Evolutionary conservation across 257 asterid genomes (phyloP).

Genomic region (Cordia subcordata): DNA sequence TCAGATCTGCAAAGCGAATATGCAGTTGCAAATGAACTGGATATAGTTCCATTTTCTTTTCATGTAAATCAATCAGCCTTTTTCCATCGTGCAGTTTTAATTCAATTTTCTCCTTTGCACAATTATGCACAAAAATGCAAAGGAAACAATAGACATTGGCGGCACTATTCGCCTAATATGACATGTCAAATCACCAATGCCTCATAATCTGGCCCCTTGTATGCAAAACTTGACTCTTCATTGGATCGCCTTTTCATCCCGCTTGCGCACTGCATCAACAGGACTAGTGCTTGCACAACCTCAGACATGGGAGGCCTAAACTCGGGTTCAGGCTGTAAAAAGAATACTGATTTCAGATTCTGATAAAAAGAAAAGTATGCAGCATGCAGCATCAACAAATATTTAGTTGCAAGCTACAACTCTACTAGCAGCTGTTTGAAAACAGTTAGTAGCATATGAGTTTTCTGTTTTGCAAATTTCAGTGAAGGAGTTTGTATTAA

Average conservation of each 20-base stretch:
- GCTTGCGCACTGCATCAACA: constrained; percentile 87
- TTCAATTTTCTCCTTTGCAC: constrained; percentile 24
- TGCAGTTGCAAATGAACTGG: not conserved
- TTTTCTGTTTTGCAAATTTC: too few species aligned
- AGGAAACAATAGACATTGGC: constrained; percentile 14
- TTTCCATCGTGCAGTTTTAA: not conserved
- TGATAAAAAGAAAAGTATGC: too few species aligned
- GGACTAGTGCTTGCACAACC: constrained; percentile 90
- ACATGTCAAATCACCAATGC: constrained; percentile 46
- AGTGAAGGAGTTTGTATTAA: too few species aligned
- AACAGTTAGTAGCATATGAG: too few species aligned
- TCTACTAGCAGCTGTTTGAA: too few species aligned
- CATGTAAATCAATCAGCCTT: not conserved
- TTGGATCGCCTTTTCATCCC: constrained; percentile 58
- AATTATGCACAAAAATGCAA: constrained; percentile 50
- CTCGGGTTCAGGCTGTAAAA: constrained; percentile 90
- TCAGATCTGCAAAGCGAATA: not conserved
- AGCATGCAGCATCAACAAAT: too few species aligned
- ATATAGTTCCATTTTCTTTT: not conserved
- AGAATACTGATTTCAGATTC: too few species aligned
- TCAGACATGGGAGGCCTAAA: constrained; percentile 98
- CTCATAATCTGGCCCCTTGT: constrained; percentile 67
- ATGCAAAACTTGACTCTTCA: constrained; percentile 70
- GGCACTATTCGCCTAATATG: constrained; percentile 16
- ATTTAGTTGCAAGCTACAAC: too few species aligned